phyloP scores from a whole-genome alignment of 371 early-diverging fungal genomes.

The Quaeritorhiza haematococci region DNA sequence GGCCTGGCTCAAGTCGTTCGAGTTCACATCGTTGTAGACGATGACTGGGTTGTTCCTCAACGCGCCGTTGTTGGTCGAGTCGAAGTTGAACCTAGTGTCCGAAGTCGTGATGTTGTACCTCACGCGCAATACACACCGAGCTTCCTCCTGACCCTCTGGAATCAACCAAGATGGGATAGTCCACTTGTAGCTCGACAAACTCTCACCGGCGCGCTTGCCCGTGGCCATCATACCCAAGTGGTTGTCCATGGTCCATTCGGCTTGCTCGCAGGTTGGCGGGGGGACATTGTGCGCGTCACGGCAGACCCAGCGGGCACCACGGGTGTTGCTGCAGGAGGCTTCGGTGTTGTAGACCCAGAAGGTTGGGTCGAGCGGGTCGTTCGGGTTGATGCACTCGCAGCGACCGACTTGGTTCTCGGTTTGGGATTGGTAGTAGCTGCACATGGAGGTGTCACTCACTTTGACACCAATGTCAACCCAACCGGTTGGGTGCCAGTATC shows the following conservation, averaged over 20 bases:
- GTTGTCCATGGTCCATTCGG: constrained; percentile 5
- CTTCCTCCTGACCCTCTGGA: constrained; percentile 22
- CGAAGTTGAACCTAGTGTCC: constrained; percentile 2
- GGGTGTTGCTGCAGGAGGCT: background rate
- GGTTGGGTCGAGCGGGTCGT: background rate
- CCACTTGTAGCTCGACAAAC: constrained; percentile 12
- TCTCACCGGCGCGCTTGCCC: background rate
- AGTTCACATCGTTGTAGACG: background rate
- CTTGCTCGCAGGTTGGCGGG: background rate
- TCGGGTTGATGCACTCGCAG: constrained; percentile 24
- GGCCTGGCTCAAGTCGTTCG: background rate
- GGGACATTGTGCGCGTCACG: background rate
- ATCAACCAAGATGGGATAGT: constrained; percentile 15
- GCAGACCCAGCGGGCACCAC: background rate
- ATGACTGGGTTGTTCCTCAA: background rate
- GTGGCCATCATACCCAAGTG: constrained; percentile 16
- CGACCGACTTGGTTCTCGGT: constrained; percentile 25
- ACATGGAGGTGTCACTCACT: constrained; percentile 15
- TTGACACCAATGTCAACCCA: constrained; percentile 32
- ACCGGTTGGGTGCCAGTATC: constrained; percentile 31
- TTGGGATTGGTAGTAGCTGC: constrained; percentile 20
- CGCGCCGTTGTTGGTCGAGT: background rate
- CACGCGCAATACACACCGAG: constrained; percentile 26
- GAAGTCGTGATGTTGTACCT: constrained; percentile 33
- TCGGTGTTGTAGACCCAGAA: background rate